Evolutionary conservation across 768 basidiomycete species (phyloP).

Genomic region (Boletus eberwhitei): DNA sequence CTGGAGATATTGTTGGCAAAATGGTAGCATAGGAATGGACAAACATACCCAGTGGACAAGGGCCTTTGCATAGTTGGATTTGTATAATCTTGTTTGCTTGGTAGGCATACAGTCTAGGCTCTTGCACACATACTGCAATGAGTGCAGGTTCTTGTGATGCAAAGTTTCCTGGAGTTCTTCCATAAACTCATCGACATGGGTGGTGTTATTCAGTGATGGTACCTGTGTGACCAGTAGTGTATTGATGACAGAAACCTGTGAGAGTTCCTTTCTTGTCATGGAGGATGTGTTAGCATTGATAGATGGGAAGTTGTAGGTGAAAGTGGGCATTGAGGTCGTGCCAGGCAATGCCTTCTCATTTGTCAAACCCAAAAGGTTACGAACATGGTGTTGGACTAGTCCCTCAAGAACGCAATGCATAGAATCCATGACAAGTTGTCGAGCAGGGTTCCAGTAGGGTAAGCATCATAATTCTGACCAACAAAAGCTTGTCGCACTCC

Average conservation of each 20-base stretch:
- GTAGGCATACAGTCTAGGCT: not conserved
- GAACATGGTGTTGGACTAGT: constrained; percentile 1
- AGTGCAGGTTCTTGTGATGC: constrained; percentile 1
- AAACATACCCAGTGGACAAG: constrained; percentile 9
- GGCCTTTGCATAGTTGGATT: constrained; percentile 1
- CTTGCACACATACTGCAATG: not conserved
- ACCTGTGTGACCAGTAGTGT: not conserved
- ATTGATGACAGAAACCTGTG: constrained; percentile 5
- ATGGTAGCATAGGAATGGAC: not conserved
- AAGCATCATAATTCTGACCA: constrained; percentile 22
- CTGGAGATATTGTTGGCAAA: not conserved
- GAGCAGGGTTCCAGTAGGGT: constrained; percentile 27
- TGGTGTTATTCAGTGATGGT: not conserved
- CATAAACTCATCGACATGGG: not conserved
- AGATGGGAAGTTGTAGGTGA: not conserved
- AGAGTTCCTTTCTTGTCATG: not conserved
- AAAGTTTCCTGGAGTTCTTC: not conserved
- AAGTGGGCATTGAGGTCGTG: not conserved
- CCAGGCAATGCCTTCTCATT: not conserved
- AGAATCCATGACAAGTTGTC: constrained; percentile 18
- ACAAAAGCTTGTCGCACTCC: constrained; percentile 4
- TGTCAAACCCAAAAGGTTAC: constrained; percentile 2
- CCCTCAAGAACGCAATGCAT: constrained; percentile 29
- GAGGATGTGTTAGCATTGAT: not conserved
- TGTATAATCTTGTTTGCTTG: not conserved